These are phyloP conservation scores for Suillus sp. DNA, from an alignment of 768 basidiomycete species.

Conservation along the genomic window DNA sequence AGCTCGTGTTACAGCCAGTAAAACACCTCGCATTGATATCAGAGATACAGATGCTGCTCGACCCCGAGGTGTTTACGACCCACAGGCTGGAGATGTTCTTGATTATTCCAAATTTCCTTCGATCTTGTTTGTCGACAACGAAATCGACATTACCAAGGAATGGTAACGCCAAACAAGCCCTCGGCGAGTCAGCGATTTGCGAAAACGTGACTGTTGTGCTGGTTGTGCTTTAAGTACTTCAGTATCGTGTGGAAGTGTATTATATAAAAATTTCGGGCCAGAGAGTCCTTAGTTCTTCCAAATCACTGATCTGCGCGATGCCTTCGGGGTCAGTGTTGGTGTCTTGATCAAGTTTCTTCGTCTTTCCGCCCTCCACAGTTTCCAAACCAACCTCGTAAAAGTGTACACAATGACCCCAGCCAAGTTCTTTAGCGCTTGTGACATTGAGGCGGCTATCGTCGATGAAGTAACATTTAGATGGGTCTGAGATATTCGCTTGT, in stretches of 20 bases:
- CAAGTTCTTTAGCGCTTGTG: conserved; percentile 59
- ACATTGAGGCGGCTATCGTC: conserved; percentile 79
- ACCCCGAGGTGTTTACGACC: background rate
- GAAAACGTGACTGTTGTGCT: background rate
- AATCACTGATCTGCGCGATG: conserved; percentile 52
- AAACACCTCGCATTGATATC: background rate
- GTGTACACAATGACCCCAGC: conserved; percentile 76
- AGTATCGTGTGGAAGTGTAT: conserved; percentile 1
- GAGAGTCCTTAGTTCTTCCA: conserved; percentile 68
- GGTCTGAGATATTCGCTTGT: conserved; percentile 60
- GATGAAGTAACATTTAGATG: conserved; percentile 73
- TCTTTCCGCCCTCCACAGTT: conserved; percentile 61
- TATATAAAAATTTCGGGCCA: conserved; percentile 77
- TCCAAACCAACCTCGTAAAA: conserved; percentile 73
- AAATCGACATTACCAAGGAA: too few species aligned
- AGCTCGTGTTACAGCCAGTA: background rate
- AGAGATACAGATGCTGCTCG: background rate
- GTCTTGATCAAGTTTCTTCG: conserved; percentile 46
- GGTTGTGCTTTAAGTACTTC: too few species aligned
- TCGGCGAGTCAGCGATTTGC: background rate
- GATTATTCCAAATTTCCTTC: background rate
- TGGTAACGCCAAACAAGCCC: background rate
- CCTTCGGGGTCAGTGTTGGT: conserved; percentile 42
- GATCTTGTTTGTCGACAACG: background rate
- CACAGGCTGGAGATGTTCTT: background rate